Percentiles rank a stretch among this genome's conserved stretches.
These are phyloP conservation scores for Amoeboaphelidium protococcarum DNA, from an alignment of 371 early-diverging fungal species.

Conservation along the genomic window DNA sequence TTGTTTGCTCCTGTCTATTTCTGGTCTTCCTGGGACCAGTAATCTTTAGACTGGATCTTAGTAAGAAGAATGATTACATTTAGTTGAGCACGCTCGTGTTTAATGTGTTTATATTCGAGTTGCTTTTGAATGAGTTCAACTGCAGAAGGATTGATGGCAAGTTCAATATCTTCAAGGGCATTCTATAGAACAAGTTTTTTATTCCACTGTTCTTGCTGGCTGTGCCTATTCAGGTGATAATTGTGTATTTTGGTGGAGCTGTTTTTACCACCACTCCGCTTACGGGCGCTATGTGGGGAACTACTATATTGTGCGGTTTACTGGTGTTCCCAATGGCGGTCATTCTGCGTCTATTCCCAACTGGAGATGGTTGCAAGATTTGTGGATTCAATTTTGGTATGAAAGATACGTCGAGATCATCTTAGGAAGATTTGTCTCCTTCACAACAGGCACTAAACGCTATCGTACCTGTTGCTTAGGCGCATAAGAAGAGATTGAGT, in stretches of 20 bases:
- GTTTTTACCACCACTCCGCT: no score
- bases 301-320: no score
- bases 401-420: not conserved
- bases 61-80: no score
- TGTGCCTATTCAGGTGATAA: constrained; percentile 23
- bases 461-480: no score
- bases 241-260: constrained; percentile 17
- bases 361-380: not conserved
- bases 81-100: constrained; percentile 71
- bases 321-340: no score
- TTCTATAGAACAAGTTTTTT: constrained; percentile 27
- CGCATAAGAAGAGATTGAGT: no score
- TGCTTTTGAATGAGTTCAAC: constrained; percentile 62
- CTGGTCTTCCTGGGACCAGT: no score
- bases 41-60: no score
- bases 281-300: no score
- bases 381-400: not conserved
- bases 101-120: constrained; percentile 81
- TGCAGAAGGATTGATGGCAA: constrained; percentile 33
- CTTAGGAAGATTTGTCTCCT: no score
- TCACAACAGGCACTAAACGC: no score
- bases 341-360: constrained; percentile 40
- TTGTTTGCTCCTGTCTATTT: no score
- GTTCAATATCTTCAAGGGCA: constrained; percentile 28
- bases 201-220: constrained; percentile 24